These are phyloP conservation scores for Chlorella variabilis DNA, from an alignment of 163 green algal genomes.

Conservation along the genomic window DNA sequence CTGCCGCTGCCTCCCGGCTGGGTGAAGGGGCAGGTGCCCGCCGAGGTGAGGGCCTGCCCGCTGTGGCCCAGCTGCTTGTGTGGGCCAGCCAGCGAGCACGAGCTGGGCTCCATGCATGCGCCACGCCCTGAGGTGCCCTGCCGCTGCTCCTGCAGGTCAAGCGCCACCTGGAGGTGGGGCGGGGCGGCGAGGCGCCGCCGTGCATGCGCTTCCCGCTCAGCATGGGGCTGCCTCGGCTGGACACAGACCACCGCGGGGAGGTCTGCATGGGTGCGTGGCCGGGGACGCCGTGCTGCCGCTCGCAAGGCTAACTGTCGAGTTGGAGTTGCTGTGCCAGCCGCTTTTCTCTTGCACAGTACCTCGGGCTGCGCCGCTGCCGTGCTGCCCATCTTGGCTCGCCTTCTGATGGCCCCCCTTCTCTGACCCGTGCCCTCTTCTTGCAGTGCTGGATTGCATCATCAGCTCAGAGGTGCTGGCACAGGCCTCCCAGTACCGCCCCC, in stretches of 20 bases:
- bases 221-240: constrained; percentile 35
- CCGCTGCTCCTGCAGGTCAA: constrained; percentile 31
- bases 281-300: too few relatives aligned
- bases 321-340: too few relatives aligned
- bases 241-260: constrained; percentile 47
- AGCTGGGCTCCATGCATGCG: too few relatives aligned
- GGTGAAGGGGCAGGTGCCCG: constrained; percentile 41
- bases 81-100: too few relatives aligned
- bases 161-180: constrained; percentile 10
- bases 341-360: too few relatives aligned
- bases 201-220: constrained; percentile 53
- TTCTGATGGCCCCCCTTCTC: too few relatives aligned
- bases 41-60: not conserved
- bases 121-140: too few relatives aligned
- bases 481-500: constrained; percentile 33
- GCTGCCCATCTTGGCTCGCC: too few relatives aligned
- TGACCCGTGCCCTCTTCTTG: not conserved
- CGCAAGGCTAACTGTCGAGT: too few relatives aligned
- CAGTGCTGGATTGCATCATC: constrained; percentile 54
- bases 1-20: constrained; percentile 48
- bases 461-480: constrained; percentile 41
- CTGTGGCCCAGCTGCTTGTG: not conserved
- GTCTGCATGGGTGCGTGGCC: constrained; percentile 44
- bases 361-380: too few relatives aligned
- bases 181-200: not conserved